Conservation (phyloP, 345 rosid genomes). For the Melastoma malabathricum region DNA sequence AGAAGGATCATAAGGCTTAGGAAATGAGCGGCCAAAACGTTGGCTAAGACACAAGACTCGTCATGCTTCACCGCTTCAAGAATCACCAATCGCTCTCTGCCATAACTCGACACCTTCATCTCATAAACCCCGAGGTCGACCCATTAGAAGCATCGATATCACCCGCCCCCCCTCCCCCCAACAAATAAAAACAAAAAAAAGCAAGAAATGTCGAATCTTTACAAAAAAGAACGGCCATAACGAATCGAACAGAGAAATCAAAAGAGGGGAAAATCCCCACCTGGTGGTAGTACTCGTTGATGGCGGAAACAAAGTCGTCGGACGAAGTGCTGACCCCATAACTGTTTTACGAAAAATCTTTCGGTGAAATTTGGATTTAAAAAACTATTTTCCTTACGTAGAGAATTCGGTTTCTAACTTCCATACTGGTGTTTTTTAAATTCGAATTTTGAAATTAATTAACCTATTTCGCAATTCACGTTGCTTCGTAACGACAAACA, state of each 20-base stretch:
- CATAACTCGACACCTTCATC: conserved; percentile 55
- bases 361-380: no score
- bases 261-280: conserved; percentile 12
- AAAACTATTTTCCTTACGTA: no score
- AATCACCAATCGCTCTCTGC: conserved; percentile 52
- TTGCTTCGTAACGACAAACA: no score
- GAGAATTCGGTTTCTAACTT: no score
- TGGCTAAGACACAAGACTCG: conserved; percentile 60
- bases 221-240: no score
- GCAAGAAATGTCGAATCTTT: neutral
- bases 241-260: neutral
- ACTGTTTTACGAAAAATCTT: no score
- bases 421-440: no score
- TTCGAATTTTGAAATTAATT: no score
- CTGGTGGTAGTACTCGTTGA: conserved; percentile 63
- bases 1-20: conserved; percentile 32
- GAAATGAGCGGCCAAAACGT: conserved; percentile 66
- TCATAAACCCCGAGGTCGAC: neutral
- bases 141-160: neutral
- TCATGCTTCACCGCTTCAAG: conserved; percentile 49
- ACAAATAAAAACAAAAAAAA: no score
- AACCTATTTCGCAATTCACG: no score
- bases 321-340: conserved; percentile 52
- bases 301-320: conserved; percentile 51
- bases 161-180: no score